These are phyloP conservation scores for Debaryomycetaceae sp. DNA, from an alignment of 1,139 yeast species.

Conservation along the genomic window DNA sequence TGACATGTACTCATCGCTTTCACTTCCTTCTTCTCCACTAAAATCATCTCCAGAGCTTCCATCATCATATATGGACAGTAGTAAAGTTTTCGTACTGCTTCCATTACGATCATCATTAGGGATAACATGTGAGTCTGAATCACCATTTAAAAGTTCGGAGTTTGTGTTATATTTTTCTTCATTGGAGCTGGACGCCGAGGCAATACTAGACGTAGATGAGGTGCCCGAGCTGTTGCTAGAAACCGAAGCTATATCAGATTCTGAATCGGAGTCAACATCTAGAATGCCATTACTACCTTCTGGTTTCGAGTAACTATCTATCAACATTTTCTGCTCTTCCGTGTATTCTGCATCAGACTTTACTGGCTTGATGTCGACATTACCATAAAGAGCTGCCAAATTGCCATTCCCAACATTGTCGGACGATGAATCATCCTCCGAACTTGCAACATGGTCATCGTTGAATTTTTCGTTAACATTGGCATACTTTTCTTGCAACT, in stretches of 20 bases:
- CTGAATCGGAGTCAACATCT: slow-evolving; percentile 8
- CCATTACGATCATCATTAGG: not conserved
- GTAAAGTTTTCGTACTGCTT: not conserved
- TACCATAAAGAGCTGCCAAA: not conserved
- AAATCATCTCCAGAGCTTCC: not conserved
- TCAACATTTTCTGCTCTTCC: slow-evolving; percentile 1
- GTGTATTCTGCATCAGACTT: slow-evolving; percentile 9
- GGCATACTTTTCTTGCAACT: slow-evolving; percentile 63
- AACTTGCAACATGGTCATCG: not conserved
- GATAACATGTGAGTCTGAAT: no score
- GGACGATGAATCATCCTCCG: slow-evolving; percentile 4
- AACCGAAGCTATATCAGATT: slow-evolving; percentile 8
- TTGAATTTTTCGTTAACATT: slow-evolving; percentile 16
- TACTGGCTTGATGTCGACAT: slow-evolving; percentile 13
- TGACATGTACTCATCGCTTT: slow-evolving; percentile 18
- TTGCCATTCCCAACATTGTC: slow-evolving; percentile 4
- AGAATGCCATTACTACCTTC: not conserved
- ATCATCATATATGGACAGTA: not conserved
- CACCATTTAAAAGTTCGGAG: not conserved
- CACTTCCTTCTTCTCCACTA: slow-evolving; percentile 12
- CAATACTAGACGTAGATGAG: slow-evolving; percentile 15
- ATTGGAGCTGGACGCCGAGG: slow-evolving; percentile 17
- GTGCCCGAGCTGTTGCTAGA: slow-evolving; percentile 5
- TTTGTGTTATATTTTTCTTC: slow-evolving; percentile 8
- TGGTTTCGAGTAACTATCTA: slow-evolving; percentile 1